These are phyloP conservation scores for Agrocybe pediades DNA, from an alignment of 768 basidiomycete species.

Conservation along the genomic window DNA sequence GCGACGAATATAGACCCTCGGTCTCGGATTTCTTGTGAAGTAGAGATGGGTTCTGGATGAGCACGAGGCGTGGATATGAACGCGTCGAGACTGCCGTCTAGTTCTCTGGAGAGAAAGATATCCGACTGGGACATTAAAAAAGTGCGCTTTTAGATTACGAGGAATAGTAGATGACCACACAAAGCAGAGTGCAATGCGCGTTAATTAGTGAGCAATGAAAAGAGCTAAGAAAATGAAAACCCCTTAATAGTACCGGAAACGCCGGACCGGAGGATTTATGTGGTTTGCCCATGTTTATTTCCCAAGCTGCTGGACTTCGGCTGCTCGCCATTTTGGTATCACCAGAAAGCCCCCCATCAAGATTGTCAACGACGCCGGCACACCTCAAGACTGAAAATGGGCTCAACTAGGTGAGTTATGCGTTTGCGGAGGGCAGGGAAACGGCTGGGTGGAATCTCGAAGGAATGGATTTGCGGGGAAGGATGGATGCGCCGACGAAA, in stretches of 20 bases:
- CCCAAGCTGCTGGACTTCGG: slow-evolving; percentile 20
- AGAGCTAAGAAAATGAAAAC: background rate
- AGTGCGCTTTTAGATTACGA: background rate
- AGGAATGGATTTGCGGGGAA: slow-evolving; percentile 21
- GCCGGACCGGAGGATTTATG: background rate
- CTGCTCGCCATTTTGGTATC: slow-evolving; percentile 27
- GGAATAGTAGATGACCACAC: background rate
- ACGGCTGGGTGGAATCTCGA: slow-evolving; percentile 17
- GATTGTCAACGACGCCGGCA: slow-evolving; percentile 47
- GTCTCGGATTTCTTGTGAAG: slow-evolving; percentile 77
- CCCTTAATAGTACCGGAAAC: background rate
- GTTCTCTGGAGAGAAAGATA: slow-evolving; percentile 19
- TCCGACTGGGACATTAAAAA: slow-evolving; percentile 18
- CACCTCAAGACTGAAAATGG: slow-evolving; percentile 63
- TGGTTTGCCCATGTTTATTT: slow-evolving; percentile 35
- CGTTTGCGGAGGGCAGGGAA: slow-evolving; percentile 18
- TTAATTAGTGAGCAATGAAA: background rate
- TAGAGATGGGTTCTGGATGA: slow-evolving; percentile 46
- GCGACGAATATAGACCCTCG: slow-evolving; percentile 74
- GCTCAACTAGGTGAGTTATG: slow-evolving; percentile 74
- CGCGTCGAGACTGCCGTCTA: slow-evolving; percentile 44
- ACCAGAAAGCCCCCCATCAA: slow-evolving; percentile 35
- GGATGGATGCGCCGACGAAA: slow-evolving; percentile 46
- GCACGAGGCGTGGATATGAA: slow-evolving; percentile 52
- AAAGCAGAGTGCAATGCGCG: background rate